Conservation (phyloP, 106 monocot genomes). For the Acorus gramineus region DNA sequence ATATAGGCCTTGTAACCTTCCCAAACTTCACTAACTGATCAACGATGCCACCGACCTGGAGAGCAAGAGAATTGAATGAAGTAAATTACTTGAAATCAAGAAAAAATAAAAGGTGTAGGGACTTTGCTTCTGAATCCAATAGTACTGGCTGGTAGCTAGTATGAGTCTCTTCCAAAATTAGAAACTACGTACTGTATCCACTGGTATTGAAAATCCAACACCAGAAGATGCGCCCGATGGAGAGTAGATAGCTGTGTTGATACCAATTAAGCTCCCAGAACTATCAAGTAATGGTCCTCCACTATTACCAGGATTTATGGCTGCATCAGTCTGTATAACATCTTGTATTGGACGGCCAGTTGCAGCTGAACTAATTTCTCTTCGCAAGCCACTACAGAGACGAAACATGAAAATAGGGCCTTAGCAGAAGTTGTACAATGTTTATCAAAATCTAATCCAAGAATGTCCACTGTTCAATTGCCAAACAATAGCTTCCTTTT, state of each 20-base stretch:
- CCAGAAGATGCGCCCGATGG: conserved; percentile 98
- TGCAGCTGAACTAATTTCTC: conserved; percentile 98
- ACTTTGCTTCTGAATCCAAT: too few relatives aligned
- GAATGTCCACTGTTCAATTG: too few relatives aligned
- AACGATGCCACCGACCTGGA: conserved; percentile 85
- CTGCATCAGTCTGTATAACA: conserved; percentile 97
- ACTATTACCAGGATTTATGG: conserved; percentile 96
- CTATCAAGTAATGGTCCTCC: conserved; percentile 92
- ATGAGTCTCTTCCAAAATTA: too few relatives aligned
- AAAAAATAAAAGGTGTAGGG: background rate
- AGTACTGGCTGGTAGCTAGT: too few relatives aligned
- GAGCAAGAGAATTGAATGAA: background rate
- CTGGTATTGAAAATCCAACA: conserved; percentile 97
- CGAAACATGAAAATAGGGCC: too few relatives aligned
- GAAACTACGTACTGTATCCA: conserved; percentile 61
- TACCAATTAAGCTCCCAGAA: conserved; percentile 85
- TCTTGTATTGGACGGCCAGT: conserved; percentile 97
- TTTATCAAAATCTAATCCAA: too few relatives aligned
- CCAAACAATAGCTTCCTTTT: too few relatives aligned
- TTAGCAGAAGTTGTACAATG: too few relatives aligned
- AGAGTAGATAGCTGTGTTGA: conserved; percentile 97
- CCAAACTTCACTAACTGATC: conserved; percentile 93
- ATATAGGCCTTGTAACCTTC: conserved; percentile 89
- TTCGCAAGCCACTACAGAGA: conserved; percentile 66
- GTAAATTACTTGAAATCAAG: background rate